These are phyloP conservation scores for Moringa oleifera DNA, from an alignment of 345 rosid genomes.

Conservation along the genomic window DNA sequence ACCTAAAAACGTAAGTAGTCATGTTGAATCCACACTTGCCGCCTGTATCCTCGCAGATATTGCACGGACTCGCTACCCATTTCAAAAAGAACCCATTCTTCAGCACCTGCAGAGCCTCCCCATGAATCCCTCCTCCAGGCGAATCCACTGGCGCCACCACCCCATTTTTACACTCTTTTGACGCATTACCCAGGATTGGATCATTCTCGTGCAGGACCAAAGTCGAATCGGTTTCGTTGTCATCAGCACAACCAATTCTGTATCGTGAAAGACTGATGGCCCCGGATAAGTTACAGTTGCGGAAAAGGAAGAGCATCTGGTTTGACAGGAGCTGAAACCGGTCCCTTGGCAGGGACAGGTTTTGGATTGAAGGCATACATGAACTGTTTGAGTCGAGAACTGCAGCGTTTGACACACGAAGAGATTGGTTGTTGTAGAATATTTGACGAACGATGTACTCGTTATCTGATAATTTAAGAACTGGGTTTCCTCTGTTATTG, in stretches of 20 bases:
- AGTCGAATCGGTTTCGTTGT: neutral
- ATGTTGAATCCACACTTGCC: slow-evolving; percentile 46
- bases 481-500: slow-evolving; percentile 11
- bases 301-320: slow-evolving; percentile 14
- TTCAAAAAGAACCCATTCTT: slow-evolving; percentile 34
- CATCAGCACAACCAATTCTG: slow-evolving; percentile 5
- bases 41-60: slow-evolving; percentile 26
- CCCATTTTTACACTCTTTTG: slow-evolving; percentile 10
- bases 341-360: slow-evolving; percentile 19
- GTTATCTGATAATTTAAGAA: slow-evolving; percentile 19
- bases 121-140: neutral
- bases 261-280: slow-evolving; percentile 1
- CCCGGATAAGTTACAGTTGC: slow-evolving; percentile 23
- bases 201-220: slow-evolving; percentile 23
- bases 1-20: slow-evolving; percentile 19
- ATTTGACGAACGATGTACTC: slow-evolving; percentile 27
- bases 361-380: slow-evolving; percentile 17
- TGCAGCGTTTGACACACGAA: slow-evolving; percentile 31
- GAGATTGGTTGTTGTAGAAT: slow-evolving; percentile 24
- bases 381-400: neutral
- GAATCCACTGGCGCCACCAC: slow-evolving; percentile 14
- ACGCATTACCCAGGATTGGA: slow-evolving; percentile 18
- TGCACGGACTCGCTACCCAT: slow-evolving; percentile 45
- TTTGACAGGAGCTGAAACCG: neutral
- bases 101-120: slow-evolving; percentile 6